A percentile compares a stretch with the other conserved stretches of the same genome.
phyloP scores from a whole-genome alignment of 495 filamentous ascomycete genomes.

The Tricharina praecox region DNA sequence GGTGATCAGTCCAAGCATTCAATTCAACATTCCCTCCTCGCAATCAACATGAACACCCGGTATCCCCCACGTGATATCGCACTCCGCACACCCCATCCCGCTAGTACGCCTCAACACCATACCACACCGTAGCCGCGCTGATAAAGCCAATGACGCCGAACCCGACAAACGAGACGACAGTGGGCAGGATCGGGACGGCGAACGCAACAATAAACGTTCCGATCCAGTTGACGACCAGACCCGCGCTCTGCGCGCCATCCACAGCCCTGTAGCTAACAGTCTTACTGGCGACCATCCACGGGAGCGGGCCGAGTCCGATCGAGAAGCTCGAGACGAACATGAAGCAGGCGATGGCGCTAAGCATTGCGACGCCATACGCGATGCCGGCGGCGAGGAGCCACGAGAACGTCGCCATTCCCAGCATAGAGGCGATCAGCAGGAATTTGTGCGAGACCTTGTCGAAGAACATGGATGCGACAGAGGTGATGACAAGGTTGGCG shows the following conservation, averaged over 20 bases:
- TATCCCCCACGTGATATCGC: too few relatives aligned
- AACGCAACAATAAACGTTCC: constrained; percentile 64
- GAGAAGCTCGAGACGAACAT: constrained; percentile 80
- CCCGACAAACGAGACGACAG: background rate
- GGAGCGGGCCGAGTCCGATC: constrained; percentile 80
- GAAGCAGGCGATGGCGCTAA: constrained; percentile 65
- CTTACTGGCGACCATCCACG: constrained; percentile 82
- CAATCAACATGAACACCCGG: too few relatives aligned
- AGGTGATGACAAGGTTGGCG: constrained; percentile 71
- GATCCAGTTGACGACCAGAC: constrained; percentile 71
- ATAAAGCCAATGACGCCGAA: constrained; percentile 3
- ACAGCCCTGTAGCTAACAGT: constrained; percentile 77
- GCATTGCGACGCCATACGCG: constrained; percentile 42
- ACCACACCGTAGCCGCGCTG: constrained; percentile 1
- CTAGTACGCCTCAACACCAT: constrained; percentile 4
- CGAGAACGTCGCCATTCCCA: constrained; percentile 64
- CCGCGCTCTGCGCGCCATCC: constrained; percentile 72
- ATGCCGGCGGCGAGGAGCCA: constrained; percentile 63
- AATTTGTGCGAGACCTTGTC: constrained; percentile 74
- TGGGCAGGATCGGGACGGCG: constrained; percentile 16
- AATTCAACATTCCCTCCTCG: too few relatives aligned
- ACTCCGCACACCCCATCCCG: background rate
- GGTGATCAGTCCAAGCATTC: too few relatives aligned
- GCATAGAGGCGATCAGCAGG: constrained; percentile 62
- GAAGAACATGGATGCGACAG: constrained; percentile 61